Conservation (phyloP, 2,329 filamentous ascomycete genomes). For the Alternaria metachromatica region DNA sequence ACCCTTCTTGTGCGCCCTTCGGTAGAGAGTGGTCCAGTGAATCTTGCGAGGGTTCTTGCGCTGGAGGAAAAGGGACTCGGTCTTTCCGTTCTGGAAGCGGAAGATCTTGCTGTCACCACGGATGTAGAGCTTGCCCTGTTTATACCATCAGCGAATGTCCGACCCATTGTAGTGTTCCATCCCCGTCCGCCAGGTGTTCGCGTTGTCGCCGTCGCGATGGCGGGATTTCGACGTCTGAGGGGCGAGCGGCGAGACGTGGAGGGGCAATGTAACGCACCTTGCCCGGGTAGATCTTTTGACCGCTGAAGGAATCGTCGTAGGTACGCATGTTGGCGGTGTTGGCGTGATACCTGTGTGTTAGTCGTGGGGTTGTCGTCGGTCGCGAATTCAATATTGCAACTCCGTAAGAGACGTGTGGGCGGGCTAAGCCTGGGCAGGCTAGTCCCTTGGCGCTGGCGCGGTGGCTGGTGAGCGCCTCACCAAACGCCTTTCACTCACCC, state of each 20-base stretch:
- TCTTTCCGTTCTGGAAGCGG: constrained; percentile 99
- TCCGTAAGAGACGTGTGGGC: constrained; percentile 27
- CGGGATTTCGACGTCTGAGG: constrained; percentile 34
- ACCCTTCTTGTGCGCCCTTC: constrained; percentile 99
- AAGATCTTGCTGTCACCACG: constrained; percentile 99
- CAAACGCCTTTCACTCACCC: neutral
- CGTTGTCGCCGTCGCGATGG: constrained; percentile 21
- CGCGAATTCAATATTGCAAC: constrained; percentile 33
- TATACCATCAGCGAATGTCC: constrained; percentile 39
- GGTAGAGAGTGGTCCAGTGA: constrained; percentile 97
- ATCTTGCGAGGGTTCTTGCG: constrained; percentile 99
- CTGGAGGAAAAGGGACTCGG: constrained; percentile 99
- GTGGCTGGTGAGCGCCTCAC: constrained; percentile 7
- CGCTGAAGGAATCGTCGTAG: constrained; percentile 81
- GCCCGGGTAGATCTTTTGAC: constrained; percentile 80
- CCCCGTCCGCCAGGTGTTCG: constrained; percentile 22
- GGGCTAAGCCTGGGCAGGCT: constrained; percentile 17
- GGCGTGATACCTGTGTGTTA: constrained; percentile 50
- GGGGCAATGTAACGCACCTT: constrained; percentile 64
- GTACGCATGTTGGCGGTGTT: constrained; percentile 71
- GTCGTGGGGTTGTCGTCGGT: constrained; percentile 45
- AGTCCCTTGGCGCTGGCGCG: constrained; percentile 18
- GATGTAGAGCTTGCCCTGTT: constrained; percentile 98
- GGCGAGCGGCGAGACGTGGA: constrained; percentile 9
- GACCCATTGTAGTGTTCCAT: constrained; percentile 10